A percentile compares a stretch with the other conserved stretches of the same genome.
phyloP scores from a whole-genome alignment of 2,329 filamentous ascomycete species.

The Aspergillus japonicus region DNA sequence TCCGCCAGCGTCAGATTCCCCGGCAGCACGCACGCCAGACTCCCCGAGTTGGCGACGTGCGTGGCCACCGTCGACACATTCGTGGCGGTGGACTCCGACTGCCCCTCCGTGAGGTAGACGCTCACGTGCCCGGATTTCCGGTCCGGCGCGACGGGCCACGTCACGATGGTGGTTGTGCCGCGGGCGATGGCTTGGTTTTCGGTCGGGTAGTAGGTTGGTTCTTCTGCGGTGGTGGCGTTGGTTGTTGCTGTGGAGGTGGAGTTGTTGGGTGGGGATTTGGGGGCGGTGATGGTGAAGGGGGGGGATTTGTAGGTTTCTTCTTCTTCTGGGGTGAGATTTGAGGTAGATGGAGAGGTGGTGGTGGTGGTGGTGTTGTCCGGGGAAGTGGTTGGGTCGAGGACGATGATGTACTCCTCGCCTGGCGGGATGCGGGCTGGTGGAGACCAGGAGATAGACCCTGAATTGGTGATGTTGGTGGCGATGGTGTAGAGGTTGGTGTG shows the following conservation, averaged over 20 bases:
- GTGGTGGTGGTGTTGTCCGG: not conserved
- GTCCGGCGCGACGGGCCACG: constrained; percentile 1
- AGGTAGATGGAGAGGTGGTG: not conserved
- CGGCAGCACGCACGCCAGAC: constrained; percentile 1
- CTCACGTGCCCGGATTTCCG: not conserved
- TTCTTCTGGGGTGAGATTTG: not conserved
- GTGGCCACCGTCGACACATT: not conserved
- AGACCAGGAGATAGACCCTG: not conserved
- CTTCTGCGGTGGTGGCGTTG: not conserved
- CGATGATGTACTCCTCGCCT: not conserved
- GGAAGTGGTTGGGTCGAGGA: not conserved
- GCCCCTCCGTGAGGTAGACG: constrained; percentile 1
- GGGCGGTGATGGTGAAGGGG: not conserved
- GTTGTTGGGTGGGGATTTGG: not conserved
- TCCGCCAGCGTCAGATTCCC: not conserved
- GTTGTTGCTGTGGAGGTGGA: not conserved
- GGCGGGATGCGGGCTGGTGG: not conserved
- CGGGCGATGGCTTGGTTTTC: not conserved
- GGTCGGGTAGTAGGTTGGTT: not conserved
- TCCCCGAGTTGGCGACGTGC: not conserved
- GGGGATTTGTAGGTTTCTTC: not conserved
- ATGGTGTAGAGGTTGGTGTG: not conserved
- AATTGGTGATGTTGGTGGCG: constrained; percentile 6
- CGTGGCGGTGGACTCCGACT: not conserved
- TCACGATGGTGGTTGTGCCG: not conserved